phyloP scores from a whole-genome alignment of 208 protist genomes.

The Acanthamoeba castellanii region DNA sequence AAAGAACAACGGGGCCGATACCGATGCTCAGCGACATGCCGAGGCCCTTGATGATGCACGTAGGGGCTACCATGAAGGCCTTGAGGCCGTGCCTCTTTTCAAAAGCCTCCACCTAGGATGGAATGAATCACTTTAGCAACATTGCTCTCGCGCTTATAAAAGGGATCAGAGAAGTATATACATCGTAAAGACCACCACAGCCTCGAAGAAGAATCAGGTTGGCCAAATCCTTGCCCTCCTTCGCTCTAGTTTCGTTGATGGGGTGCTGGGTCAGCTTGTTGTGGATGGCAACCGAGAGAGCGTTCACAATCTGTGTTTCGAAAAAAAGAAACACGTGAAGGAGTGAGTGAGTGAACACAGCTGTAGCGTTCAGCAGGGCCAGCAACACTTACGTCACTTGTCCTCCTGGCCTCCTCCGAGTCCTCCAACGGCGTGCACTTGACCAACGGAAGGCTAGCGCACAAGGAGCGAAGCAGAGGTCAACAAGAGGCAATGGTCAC shows the following conservation, averaged over 20 bases:
- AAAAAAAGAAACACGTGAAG: background rate
- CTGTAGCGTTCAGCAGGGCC: background rate
- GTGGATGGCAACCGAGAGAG: constrained; percentile 80
- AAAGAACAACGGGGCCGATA: background rate
- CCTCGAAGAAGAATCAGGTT: constrained; percentile 88
- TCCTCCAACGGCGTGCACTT: constrained; percentile 81
- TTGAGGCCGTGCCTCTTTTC: constrained; percentile 75
- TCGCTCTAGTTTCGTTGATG: constrained; percentile 83
- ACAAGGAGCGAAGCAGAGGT: background rate
- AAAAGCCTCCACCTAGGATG: constrained; percentile 72
- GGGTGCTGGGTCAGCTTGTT: constrained; percentile 80
- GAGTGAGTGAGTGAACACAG: no score
- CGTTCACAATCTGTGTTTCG: constrained; percentile 83
- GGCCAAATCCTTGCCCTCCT: constrained; percentile 80
- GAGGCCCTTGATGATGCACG: constrained; percentile 89
- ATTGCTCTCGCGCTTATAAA: background rate
- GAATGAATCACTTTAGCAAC: background rate
- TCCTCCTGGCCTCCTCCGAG: constrained; percentile 74
- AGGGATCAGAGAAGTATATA: background rate
- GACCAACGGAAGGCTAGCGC: constrained; percentile 75
- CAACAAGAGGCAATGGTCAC: background rate
- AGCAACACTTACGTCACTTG: constrained; percentile 74
- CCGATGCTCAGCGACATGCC: constrained; percentile 87
- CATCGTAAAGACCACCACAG: constrained; percentile 84
- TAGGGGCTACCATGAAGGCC: constrained; percentile 90